Evolutionary conservation across 2,329 filamentous ascomycete species (phyloP).

Genomic region (Sporothrix sp.): DNA sequence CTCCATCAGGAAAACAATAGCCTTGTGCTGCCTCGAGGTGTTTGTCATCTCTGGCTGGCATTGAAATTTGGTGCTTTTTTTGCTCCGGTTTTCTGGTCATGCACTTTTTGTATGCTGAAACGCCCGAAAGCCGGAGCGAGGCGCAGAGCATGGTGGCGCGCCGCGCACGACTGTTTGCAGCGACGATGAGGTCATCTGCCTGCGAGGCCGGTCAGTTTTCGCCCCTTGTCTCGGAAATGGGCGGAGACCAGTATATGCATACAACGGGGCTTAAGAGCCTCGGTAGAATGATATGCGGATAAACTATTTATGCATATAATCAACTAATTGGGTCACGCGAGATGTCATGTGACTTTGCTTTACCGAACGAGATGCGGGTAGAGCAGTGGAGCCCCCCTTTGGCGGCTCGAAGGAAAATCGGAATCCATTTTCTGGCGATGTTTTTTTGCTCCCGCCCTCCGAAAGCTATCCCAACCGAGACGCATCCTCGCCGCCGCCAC

Average conservation of each 20-base stretch:
- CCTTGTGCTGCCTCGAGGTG: too few species aligned
- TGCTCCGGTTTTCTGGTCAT: not conserved
- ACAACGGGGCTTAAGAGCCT: not conserved
- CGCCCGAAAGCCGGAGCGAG: not conserved
- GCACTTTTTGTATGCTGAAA: not conserved
- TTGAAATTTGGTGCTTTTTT: not conserved
- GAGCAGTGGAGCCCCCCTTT: slow-evolving; percentile 1
- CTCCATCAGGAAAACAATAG: too few species aligned
- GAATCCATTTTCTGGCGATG: slow-evolving; percentile 13
- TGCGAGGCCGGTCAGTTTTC: not conserved
- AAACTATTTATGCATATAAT: not conserved
- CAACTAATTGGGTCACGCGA: not conserved
- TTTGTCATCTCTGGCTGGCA: too few species aligned
- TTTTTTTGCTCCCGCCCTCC: slow-evolving; percentile 14
- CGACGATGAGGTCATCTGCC: slow-evolving; percentile 7
- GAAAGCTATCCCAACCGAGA: slow-evolving; percentile 11
- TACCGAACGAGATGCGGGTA: slow-evolving; percentile 1
- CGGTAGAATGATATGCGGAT: not conserved
- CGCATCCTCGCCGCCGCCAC: slow-evolving; percentile 6
- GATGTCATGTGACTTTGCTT: not conserved
- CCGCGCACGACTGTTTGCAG: not conserved
- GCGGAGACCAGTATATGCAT: not conserved
- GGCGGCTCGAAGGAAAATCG: slow-evolving; percentile 12
- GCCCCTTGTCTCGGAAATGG: slow-evolving; percentile 2
- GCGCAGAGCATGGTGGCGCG: not conserved